Evolutionary conservation across 306 rosid species (phyloP).

Genomic region (Abrus pulchellus): DNA sequence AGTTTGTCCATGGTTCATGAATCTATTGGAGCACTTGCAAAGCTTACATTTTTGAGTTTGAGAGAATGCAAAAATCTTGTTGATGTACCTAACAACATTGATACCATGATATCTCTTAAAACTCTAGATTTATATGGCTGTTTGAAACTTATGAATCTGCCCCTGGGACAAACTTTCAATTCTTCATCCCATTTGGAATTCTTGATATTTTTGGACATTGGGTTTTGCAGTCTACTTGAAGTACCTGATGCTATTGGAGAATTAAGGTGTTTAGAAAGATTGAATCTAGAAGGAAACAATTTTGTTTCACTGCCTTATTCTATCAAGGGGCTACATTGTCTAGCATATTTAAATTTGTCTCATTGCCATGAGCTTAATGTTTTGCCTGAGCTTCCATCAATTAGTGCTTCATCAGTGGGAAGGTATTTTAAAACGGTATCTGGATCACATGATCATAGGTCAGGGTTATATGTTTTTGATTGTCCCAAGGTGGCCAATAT

Average conservation of each 20-base stretch:
- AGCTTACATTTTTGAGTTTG: conserved; percentile 1
- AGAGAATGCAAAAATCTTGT: not conserved
- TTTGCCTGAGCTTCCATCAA: not conserved
- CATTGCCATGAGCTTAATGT: not conserved
- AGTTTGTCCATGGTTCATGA: not conserved
- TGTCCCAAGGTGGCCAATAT: not conserved
- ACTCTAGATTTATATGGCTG: not conserved
- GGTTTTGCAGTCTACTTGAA: not conserved
- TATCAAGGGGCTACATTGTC: not conserved
- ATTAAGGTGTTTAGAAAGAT: not conserved
- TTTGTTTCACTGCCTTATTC: not conserved
- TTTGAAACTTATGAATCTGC: not conserved
- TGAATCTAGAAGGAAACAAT: not conserved
- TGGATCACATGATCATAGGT: not conserved
- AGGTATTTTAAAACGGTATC: not conserved
- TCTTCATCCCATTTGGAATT: not conserved
- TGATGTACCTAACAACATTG: not conserved
- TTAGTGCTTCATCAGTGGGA: not conserved
- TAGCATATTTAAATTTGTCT: not conserved
- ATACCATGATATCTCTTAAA: not conserved
- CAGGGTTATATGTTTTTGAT: conserved; percentile 6
- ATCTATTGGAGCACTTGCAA: conserved; percentile 1
- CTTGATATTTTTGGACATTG: not conserved
- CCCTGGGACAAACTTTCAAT: conserved; percentile 7
- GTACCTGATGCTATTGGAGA: not conserved